Evolutionary conservation across 192 early-diverging fungal species (phyloP).

Genomic region (Dimargaris cristalligena): DNA sequence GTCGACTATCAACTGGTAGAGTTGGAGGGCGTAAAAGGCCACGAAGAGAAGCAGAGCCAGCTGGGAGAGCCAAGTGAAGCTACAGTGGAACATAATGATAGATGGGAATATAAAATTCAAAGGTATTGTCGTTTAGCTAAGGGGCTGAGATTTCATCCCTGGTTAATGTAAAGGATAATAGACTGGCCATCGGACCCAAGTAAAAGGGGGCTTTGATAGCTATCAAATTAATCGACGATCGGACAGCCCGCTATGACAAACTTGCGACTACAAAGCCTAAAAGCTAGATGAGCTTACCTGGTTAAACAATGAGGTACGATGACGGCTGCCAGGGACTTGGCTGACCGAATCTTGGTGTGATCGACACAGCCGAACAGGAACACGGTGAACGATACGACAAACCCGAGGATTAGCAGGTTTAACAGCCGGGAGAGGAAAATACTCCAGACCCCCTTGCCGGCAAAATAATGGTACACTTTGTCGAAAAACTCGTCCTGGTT

Average conservation of each 20-base stretch:
- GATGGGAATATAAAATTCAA: no score
- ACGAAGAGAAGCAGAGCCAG: slow-evolving; percentile 46
- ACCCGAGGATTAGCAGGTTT: slow-evolving; percentile 71
- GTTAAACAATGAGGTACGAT: slow-evolving; percentile 58
- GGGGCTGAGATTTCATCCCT: no score
- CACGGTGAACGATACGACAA: slow-evolving; percentile 73
- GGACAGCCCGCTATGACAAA: no score
- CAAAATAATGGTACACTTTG: slow-evolving; percentile 71
- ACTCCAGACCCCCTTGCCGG: slow-evolving; percentile 70
- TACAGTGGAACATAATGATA: no score
- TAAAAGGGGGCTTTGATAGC: no score
- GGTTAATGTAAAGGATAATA: no score
- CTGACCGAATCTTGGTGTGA: slow-evolving; percentile 54
- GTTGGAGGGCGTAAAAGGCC: slow-evolving; percentile 62
- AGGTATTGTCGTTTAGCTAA: no score
- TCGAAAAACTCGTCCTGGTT: slow-evolving; percentile 73
- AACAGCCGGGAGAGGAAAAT: slow-evolving; percentile 60
- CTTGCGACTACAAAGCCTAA: no score
- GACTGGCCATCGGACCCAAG: no score
- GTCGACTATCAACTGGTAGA: slow-evolving; percentile 45
- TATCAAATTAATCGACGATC: no score
- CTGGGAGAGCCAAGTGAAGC: slow-evolving; percentile 36
- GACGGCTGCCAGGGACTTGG: slow-evolving; percentile 54
- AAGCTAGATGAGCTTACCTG: no score
- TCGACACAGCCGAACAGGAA: slow-evolving; percentile 87